Evolutionary conservation across 192 early-diverging fungal genomes (phyloP), one percentile per base, ranked within the genome.

Genomic region (Umbelopsis sp.): DNA sequence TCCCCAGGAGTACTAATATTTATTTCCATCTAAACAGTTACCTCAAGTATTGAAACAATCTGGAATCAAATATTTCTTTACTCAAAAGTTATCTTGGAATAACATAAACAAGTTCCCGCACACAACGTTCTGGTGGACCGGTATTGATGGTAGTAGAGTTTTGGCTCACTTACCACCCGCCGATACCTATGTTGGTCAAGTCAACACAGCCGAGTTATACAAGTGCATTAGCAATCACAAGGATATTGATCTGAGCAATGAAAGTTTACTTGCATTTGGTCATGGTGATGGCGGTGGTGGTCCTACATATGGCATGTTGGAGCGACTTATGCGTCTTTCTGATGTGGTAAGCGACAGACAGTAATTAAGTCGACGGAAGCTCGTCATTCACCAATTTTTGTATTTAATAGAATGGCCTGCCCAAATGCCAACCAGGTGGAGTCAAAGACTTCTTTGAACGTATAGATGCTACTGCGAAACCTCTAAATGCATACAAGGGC

Each of bases 11-110:
- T 17, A 68, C 14, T 17, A 25, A 52, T 36, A 49, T 49, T 49
- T 4, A 21, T 16, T 5, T 32, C 69, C 12, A 22, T 25, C 11
- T 47, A 22, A 8, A 44, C 26, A 77, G 70, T 73, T 99, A 41
- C 98, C 98, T 10, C 98, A 99, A 84, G 95, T 99, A 43, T 83
- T 97, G 29, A 79, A 86, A 29, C 84, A 86, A 56, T 77, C 95
- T 0, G 94, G 89, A n/a, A 82, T 94, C 52, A 80, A 95, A 79
- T 99, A 97, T 79, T 99, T 99, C 74, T 99, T 98, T 80, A 99
- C 98, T 7, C 98, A 99, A 73, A 99, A 99, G 77, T 83, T 99
- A 54, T 96, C 95, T n/a, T 99, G 98, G 98, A 99, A 99, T 85
- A 97, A 96, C 77, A 97, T 99, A 80, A 99, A 99, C 85, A 94